Evolutionary conservation across 371 early-diverging fungal species (phyloP).

Genomic region (Saksenaea oblongispora): DNA sequence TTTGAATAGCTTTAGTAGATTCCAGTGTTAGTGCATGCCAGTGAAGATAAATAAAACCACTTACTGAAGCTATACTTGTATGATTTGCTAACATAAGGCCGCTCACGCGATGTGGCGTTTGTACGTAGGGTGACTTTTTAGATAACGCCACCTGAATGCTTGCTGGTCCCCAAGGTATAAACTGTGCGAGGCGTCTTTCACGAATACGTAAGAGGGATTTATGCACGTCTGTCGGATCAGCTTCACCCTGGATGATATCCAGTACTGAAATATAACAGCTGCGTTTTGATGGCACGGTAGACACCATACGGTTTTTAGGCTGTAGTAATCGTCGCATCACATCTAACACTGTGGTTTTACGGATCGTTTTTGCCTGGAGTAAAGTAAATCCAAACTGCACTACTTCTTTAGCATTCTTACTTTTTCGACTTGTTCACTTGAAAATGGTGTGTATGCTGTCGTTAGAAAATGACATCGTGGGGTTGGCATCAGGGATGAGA

Average conservation of each 20-base stretch:
- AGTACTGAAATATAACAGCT: slow-evolving; percentile 95
- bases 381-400: neutral
- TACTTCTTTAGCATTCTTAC: slow-evolving; percentile 35
- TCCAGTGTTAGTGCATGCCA: neutral
- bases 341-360: slow-evolving; percentile 97
- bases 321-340: slow-evolving; percentile 96
- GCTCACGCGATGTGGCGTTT: slow-evolving; percentile 91
- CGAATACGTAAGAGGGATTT: slow-evolving; percentile 95
- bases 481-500: slow-evolving; percentile 95
- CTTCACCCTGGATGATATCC: slow-evolving; percentile 98
- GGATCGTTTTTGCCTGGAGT: slow-evolving; percentile 77
- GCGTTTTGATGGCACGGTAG: slow-evolving; percentile 84
- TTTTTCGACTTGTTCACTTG: slow-evolving; percentile 92
- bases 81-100: slow-evolving; percentile 99
- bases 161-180: slow-evolving; percentile 99
- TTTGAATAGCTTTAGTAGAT: slow-evolving; percentile 76
- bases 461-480: slow-evolving; percentile 96
- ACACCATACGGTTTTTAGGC: slow-evolving; percentile 96
- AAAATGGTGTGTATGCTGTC: slow-evolving; percentile 98
- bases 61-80: slow-evolving; percentile 90
- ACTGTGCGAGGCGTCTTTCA: slow-evolving; percentile 92
- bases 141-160: slow-evolving; percentile 97
- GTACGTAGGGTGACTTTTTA: slow-evolving; percentile 90
- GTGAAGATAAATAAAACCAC: slow-evolving; percentile 6
- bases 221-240: slow-evolving; percentile 97